Percentiles rank a stretch among this genome's conserved stretches.
Evolutionary conservation across 164 flowering plant species (phyloP).

Genomic region (Nymphaea thermarum): DNA sequence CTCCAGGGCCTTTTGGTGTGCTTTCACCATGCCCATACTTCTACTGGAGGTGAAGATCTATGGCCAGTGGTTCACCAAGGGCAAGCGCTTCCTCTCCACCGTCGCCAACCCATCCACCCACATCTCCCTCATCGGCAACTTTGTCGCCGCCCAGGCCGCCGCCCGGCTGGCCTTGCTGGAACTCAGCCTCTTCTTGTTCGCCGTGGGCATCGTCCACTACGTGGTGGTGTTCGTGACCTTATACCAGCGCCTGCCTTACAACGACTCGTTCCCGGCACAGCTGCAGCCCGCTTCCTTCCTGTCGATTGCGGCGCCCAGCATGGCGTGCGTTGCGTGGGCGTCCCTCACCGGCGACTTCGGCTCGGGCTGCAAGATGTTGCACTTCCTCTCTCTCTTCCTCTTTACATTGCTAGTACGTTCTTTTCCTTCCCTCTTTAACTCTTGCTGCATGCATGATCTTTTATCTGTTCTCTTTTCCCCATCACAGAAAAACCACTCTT

Average conservation of each 20-base stretch:
- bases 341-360: conserved; percentile 18
- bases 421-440: too few relatives aligned
- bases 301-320: conserved; percentile 22
- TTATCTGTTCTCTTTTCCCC: too few relatives aligned
- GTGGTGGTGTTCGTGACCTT: conserved; percentile 21
- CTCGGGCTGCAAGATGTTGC: conserved; percentile 15
- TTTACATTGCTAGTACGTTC: conserved; percentile 17
- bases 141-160: conserved; percentile 14
- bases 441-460: too few relatives aligned
- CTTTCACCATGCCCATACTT: conserved; percentile 12
- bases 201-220: conserved; percentile 20
- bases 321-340: conserved; percentile 25
- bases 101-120: conserved; percentile 24
- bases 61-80: conserved; percentile 24
- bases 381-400: conserved; percentile 18
- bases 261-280: conserved; percentile 11
- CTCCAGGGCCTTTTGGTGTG: conserved; percentile 14
- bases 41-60: conserved; percentile 20
- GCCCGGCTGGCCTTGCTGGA: conserved; percentile 24
- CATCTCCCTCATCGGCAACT: conserved; percentile 20
- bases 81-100: conserved; percentile 18
- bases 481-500: too few relatives aligned
- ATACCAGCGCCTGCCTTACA: conserved; percentile 14
- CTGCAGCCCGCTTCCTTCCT: conserved; percentile 17
- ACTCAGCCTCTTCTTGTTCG: conserved; percentile 19